Conservation (phyloP, 2,329 filamentous ascomycete species). For the Diaporthe vaccinii region DNA sequence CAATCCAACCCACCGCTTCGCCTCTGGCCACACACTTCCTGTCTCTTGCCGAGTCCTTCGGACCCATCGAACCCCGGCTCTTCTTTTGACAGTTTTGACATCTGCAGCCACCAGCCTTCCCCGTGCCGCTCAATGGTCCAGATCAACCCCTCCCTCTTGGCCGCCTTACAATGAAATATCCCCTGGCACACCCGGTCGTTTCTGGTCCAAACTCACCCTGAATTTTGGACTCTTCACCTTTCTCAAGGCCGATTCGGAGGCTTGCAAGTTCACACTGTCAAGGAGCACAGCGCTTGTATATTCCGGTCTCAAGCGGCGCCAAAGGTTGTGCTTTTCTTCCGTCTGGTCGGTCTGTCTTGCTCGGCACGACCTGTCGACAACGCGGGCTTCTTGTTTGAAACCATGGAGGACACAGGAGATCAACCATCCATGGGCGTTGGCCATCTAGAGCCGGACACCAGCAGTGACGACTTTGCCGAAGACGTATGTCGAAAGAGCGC, state of each 20-base stretch:
- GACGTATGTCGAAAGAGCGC: slow-evolving; percentile 35
- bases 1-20: slow-evolving; percentile 20
- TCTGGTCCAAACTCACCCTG: neutral
- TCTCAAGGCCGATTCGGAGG: neutral
- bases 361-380: neutral
- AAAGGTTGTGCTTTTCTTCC: neutral
- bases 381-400: neutral
- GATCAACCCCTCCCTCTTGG: slow-evolving; percentile 29
- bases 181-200: neutral
- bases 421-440: slow-evolving; percentile 31
- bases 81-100: slow-evolving; percentile 40
- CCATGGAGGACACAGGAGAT: slow-evolving; percentile 17
- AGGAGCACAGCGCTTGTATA: neutral
- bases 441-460: slow-evolving; percentile 39
- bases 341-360: neutral
- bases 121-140: slow-evolving; percentile 29
- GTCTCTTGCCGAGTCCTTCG: slow-evolving; percentile 26
- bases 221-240: neutral
- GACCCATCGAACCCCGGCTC: slow-evolving; percentile 26
- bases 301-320: neutral
- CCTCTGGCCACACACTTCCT: neutral
- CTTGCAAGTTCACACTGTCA: neutral
- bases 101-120: slow-evolving; percentile 40
- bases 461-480: slow-evolving; percentile 38
- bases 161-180: slow-evolving; percentile 24